Percentiles rank a stretch among this genome's conserved stretches.
Evolutionary conservation across 306 rosid genomes (phyloP).

Genomic region (Geum urbanum): DNA sequence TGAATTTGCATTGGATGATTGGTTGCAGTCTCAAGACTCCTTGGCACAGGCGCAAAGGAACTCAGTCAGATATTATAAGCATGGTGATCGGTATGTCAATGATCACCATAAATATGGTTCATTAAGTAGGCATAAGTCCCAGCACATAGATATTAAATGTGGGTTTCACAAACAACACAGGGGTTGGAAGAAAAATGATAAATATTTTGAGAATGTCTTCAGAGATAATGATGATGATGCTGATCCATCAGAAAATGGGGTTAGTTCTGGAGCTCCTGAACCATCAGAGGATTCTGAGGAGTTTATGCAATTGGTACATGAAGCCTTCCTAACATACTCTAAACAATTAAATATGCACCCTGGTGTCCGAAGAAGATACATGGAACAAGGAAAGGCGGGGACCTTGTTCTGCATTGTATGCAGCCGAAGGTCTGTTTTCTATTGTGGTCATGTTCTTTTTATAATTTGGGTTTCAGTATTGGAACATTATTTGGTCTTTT

Average conservation of each 20-base stretch:
- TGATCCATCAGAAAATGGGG: conserved; percentile 55
- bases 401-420: conserved; percentile 91
- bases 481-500: background rate
- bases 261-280: conserved; percentile 42
- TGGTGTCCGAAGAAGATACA: conserved; percentile 65
- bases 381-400: conserved; percentile 81
- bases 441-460: conserved; percentile 40
- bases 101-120: conserved; percentile 49
- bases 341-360: conserved; percentile 63
- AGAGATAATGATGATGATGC: conserved; percentile 35
- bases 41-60: conserved; percentile 31
- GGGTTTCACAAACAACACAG: conserved; percentile 46
- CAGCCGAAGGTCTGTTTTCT: conserved; percentile 90
- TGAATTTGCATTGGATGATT: conserved; percentile 48
- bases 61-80: conserved; percentile 39
- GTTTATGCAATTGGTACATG: conserved; percentile 69
- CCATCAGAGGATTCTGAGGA: conserved; percentile 73
- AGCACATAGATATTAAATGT: conserved; percentile 46
- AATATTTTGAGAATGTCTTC: conserved; percentile 38
- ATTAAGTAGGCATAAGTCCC: conserved; percentile 50
- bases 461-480: background rate
- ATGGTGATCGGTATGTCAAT: conserved; percentile 44
- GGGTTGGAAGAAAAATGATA: conserved; percentile 68
- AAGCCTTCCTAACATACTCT: conserved; percentile 64
- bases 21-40: conserved; percentile 44